These are phyloP conservation scores for Corylus heterophylla DNA, from an alignment of 306 rosid species.

Conservation along the genomic window DNA sequence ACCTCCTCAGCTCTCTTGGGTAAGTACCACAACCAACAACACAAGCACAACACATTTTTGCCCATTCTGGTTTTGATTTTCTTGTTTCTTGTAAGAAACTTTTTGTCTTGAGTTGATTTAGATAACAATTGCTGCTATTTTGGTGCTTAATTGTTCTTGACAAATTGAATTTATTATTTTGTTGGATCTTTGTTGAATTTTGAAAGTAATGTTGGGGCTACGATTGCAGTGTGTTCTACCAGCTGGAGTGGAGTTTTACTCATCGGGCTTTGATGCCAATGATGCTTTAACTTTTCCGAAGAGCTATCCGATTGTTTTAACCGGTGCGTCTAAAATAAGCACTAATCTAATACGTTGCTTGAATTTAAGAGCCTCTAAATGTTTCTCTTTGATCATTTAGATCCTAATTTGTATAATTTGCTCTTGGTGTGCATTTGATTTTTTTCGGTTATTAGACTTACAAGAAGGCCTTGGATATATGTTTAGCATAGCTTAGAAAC, in stretches of 20 bases:
- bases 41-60: background rate
- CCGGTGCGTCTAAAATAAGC: conserved; percentile 46
- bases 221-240: conserved; percentile 88
- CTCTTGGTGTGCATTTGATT: background rate
- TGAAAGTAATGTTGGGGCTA: background rate
- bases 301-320: conserved; percentile 92
- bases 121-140: too few species aligned
- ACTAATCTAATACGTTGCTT: background rate
- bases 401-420: background rate
- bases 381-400: background rate
- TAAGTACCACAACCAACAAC: conserved; percentile 34
- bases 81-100: background rate
- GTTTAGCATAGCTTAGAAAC: background rate
- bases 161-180: background rate
- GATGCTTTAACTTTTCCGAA: conserved; percentile 72
- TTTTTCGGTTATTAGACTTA: background rate
- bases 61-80: conserved; percentile 5
- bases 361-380: too few species aligned
- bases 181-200: background rate
- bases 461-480: background rate
- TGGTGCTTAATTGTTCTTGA: background rate
- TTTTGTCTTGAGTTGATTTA: background rate
- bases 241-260: conserved; percentile 77
- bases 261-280: conserved; percentile 68
- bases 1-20: conserved; percentile 95